Evolutionary conservation across 306 rosid genomes (phyloP).

Genomic region (Dryas drummondii): DNA sequence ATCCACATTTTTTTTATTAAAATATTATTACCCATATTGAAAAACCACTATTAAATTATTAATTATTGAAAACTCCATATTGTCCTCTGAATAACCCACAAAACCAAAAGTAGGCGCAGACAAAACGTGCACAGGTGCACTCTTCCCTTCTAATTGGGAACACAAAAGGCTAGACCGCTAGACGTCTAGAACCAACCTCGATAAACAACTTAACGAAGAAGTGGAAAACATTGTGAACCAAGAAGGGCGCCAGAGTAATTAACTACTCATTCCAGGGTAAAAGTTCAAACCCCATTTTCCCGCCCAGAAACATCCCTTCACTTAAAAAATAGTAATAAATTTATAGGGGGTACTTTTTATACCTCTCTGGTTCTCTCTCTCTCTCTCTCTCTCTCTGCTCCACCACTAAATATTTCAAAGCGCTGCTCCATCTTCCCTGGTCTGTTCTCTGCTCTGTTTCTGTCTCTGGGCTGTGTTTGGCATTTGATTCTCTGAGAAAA

Average conservation of each 20-base stretch:
- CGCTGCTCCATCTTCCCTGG: constrained; percentile 20
- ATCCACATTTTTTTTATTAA: no score
- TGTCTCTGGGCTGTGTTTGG: not conserved
- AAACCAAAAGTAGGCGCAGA: not conserved
- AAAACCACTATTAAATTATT: no score
- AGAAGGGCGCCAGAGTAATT: constrained; percentile 32
- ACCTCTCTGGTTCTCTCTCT: not conserved
- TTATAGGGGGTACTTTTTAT: not conserved
- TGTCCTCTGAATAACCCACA: not conserved
- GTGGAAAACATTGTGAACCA: not conserved
- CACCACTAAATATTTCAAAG: not conserved
- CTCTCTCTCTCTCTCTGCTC: not conserved
- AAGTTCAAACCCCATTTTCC: constrained; percentile 33
- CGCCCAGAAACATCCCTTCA: constrained; percentile 43
- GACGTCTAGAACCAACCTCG: no score
- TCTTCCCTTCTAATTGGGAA: not conserved
- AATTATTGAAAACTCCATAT: no score
- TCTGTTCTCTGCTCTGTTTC: not conserved
- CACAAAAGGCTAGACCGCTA: not conserved
- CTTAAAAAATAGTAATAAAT: constrained; percentile 2
- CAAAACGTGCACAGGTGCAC: constrained; percentile 6
- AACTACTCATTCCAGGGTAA: constrained; percentile 14
- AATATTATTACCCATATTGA: no score
- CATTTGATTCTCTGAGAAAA: constrained; percentile 9
- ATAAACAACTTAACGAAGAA: not conserved